Conservation (phyloP, 192 early-diverging fungal genomes). For the Coemansia sp. region DNA sequence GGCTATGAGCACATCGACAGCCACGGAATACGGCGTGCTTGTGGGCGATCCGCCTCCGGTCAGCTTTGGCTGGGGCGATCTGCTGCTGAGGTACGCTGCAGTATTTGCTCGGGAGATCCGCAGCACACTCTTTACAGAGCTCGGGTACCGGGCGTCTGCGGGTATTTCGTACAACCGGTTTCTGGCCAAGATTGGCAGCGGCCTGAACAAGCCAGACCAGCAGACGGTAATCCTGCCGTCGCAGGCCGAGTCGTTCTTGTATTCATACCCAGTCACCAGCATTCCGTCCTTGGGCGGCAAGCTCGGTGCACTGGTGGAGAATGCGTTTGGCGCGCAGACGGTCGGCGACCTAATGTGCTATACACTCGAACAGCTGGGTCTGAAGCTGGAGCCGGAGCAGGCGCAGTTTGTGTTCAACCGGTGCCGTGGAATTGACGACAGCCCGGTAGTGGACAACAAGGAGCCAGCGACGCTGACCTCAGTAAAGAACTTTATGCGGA, state of each 20-base stretch:
- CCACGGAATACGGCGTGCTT: constrained; percentile 52
- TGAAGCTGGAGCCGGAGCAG: constrained; percentile 28
- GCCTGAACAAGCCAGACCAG: constrained; percentile 77
- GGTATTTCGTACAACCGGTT: constrained; percentile 85
- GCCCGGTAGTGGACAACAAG: constrained; percentile 28
- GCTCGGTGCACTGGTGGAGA: constrained; percentile 70
- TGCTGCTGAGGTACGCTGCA: constrained; percentile 76
- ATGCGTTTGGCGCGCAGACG: constrained; percentile 52
- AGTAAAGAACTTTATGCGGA: constrained; percentile 38
- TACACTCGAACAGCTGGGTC: constrained; percentile 32
- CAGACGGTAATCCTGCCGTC: constrained; percentile 69
- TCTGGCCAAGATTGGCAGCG: constrained; percentile 82
- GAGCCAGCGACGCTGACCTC: constrained; percentile 35
- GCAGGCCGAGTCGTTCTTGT: constrained; percentile 61
- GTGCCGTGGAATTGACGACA: constrained; percentile 50
- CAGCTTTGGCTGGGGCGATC: constrained; percentile 65
- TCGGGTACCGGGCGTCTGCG: constrained; percentile 78
- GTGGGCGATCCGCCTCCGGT: constrained; percentile 32
- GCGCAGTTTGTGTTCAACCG: constrained; percentile 30
- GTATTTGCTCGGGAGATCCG: constrained; percentile 67
- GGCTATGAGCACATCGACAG: not conserved
- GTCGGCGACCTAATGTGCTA: constrained; percentile 36
- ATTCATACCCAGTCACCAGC: constrained; percentile 64
- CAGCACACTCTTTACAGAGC: constrained; percentile 56
- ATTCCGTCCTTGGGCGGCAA: constrained; percentile 89